Evolutionary conservation across 495 filamentous ascomycete genomes (phyloP).

Genomic region (Xylaria telfairii): DNA sequence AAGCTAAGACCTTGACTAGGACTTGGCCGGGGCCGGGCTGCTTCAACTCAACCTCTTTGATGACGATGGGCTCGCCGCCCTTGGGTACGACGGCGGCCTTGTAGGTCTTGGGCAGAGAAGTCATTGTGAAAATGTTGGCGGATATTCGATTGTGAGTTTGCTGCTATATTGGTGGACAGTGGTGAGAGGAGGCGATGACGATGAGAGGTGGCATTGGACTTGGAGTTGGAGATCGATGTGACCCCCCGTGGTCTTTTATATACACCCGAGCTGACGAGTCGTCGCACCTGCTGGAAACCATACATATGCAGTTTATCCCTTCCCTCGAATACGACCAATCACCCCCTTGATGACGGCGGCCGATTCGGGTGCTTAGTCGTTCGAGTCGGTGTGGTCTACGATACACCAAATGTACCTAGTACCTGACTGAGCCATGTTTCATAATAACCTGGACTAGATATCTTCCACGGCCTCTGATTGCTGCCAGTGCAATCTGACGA

Average conservation of each 20-base stretch:
- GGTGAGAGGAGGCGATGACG: background rate
- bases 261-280: background rate
- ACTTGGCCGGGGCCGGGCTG: slow-evolving; percentile 51
- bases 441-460: background rate
- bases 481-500: background rate
- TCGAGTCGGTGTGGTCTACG: no score
- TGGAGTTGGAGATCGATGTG: background rate
- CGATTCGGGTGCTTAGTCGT: no score
- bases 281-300: background rate
- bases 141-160: background rate
- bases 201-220: background rate
- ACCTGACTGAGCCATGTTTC: background rate
- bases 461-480: background rate
- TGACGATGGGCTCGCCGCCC: slow-evolving; percentile 41
- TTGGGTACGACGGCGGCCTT: slow-evolving; percentile 54
- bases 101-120: slow-evolving; percentile 55
- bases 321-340: background rate
- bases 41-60: slow-evolving; percentile 54
- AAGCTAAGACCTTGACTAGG: slow-evolving; percentile 60
- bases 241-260: slow-evolving; percentile 2
- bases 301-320: slow-evolving; percentile 12
- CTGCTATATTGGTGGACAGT: background rate
- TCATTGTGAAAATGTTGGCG: slow-evolving; percentile 20
- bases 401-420: background rate
- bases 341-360: background rate